Conservation (phyloP, 2,329 filamentous ascomycete species). For the Verticillium albo-atrum region DNA sequence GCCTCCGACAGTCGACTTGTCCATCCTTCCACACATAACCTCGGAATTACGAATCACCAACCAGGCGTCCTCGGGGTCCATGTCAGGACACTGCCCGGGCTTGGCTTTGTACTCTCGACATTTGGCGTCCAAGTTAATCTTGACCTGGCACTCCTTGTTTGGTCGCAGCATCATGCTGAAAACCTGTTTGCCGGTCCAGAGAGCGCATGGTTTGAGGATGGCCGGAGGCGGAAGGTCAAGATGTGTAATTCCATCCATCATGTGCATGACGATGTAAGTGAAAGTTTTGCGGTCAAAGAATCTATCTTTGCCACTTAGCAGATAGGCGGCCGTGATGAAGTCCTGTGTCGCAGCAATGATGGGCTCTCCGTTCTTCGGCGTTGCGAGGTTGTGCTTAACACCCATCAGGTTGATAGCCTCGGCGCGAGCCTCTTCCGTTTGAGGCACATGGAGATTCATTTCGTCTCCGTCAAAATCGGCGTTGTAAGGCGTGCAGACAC, state of each 20-base stretch:
- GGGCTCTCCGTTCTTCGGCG: constrained; percentile 94
- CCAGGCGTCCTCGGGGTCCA: constrained; percentile 86
- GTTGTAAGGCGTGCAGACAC: constrained; percentile 97
- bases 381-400: constrained; percentile 92
- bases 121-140: constrained; percentile 89
- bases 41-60: constrained; percentile 93
- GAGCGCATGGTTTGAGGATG: constrained; percentile 74
- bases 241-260: constrained; percentile 76
- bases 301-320: constrained; percentile 86
- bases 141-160: constrained; percentile 75
- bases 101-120: constrained; percentile 74
- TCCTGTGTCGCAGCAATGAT: constrained; percentile 99
- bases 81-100: constrained; percentile 55
- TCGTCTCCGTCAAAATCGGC: constrained; percentile 99
- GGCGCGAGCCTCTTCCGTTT: constrained; percentile 92
- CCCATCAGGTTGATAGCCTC: constrained; percentile 97
- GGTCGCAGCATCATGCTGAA: constrained; percentile 90
- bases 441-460: constrained; percentile 97
- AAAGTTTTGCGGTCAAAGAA: constrained; percentile 91
- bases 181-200: constrained; percentile 97
- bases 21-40: constrained; percentile 96
- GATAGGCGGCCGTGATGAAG: constrained; percentile 93
- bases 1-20: constrained; percentile 94
- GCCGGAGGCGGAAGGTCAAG: constrained; percentile 85
- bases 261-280: constrained; percentile 85